Percentiles rank a stretch among this genome's conserved stretches.
Conservation (phyloP, 2,329 filamentous ascomycete species). For the Pseudogymnoascus sp. region DNA sequence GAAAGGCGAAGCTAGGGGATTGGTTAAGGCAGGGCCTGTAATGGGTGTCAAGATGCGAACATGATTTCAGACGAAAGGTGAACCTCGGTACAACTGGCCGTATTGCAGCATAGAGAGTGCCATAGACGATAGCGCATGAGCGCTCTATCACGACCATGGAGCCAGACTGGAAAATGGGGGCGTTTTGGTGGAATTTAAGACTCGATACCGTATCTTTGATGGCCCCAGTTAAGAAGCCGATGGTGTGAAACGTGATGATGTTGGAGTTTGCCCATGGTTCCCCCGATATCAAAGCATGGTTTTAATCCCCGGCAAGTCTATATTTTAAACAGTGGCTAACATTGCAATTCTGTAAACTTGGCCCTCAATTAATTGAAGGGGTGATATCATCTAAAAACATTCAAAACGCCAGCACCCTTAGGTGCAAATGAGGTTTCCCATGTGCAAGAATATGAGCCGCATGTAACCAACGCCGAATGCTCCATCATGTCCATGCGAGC, state of each 20-base stretch:
- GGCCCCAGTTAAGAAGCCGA: not conserved
- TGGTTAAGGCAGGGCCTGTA: slow-evolving; percentile 78
- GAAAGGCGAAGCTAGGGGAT: slow-evolving; percentile 84
- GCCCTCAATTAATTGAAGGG: not conserved
- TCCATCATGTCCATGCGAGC: not conserved
- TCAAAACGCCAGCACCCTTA: not conserved
- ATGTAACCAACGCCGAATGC: not conserved
- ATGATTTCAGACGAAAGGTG: slow-evolving; percentile 16
- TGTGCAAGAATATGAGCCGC: not conserved
- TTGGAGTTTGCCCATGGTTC: not conserved
- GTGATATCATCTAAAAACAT: not conserved
- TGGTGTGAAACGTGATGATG: not conserved
- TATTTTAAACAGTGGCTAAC: not conserved
- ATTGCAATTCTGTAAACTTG: not conserved
- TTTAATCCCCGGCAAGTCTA: not conserved
- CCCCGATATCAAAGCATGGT: not conserved
- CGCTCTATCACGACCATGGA: not conserved
- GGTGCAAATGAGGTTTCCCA: not conserved
- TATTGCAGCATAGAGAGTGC: slow-evolving; percentile 1
- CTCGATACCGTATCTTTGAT: slow-evolving; percentile 4
- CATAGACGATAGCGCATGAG: slow-evolving; percentile 4
- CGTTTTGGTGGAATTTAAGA: slow-evolving; percentile 10
- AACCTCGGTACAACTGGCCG: not conserved
- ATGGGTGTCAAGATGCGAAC: slow-evolving; percentile 24
- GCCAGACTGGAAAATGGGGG: slow-evolving; percentile 5